These are phyloP conservation scores for Podaxis sp. DNA, from an alignment of 768 basidiomycete genomes.

Conservation along the genomic window DNA sequence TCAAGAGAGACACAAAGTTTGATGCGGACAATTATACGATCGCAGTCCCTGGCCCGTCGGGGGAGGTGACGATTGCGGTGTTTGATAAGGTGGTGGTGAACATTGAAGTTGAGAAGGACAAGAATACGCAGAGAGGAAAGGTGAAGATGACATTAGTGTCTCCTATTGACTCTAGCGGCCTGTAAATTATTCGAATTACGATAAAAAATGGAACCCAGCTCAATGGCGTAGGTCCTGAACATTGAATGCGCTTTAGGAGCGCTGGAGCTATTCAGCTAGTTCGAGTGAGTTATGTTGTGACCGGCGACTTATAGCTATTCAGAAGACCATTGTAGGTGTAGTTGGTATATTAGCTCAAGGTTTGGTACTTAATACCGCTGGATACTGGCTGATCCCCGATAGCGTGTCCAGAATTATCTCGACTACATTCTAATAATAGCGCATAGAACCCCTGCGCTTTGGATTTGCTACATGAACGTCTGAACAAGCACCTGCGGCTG, in stretches of 20 bases:
- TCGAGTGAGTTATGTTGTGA: too few species aligned
- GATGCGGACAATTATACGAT: conserved; percentile 90
- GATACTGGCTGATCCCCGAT: too few species aligned
- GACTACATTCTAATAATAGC: neutral
- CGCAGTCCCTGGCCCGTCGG: conserved; percentile 47
- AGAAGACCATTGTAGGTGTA: too few species aligned
- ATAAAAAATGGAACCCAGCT: neutral
- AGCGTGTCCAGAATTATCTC: neutral
- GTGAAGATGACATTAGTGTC: conserved; percentile 79
- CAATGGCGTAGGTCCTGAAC: too few species aligned
- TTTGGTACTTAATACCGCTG: too few species aligned
- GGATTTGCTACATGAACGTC: neutral
- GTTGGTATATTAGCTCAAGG: too few species aligned
- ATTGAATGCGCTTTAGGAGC: too few species aligned
- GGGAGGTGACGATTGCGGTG: conserved; percentile 66
- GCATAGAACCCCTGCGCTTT: neutral
- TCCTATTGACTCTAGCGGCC: conserved; percentile 52
- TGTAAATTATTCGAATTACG: conserved; percentile 22
- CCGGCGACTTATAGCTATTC: too few species aligned
- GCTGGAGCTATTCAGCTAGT: too few species aligned
- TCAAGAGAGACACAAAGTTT: conserved; percentile 86
- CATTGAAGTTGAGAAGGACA: conserved; percentile 92
- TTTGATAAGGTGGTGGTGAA: conserved; percentile 93
- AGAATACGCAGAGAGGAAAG: conserved; percentile 85
- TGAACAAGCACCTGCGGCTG: neutral